These are phyloP conservation scores for Pleurotus salmoneostramineus DNA, from an alignment of 768 basidiomycete species.

Conservation along the genomic window DNA sequence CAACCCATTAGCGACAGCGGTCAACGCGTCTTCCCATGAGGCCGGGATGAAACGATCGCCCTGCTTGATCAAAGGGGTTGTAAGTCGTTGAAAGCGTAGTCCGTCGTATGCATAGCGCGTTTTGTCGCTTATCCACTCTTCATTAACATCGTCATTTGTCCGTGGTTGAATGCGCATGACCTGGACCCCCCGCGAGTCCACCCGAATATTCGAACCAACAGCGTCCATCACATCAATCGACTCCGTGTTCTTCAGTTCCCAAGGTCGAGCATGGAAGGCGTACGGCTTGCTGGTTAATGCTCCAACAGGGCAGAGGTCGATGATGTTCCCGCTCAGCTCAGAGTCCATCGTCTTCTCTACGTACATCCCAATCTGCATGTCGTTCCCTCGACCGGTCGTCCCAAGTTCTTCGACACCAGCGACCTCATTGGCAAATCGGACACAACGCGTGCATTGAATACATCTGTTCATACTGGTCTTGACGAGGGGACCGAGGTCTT, in stretches of 20 bases:
- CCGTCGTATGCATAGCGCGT: constrained; percentile 97
- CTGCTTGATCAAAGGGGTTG: constrained; percentile 83
- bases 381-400: constrained; percentile 95
- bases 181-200: constrained; percentile 92
- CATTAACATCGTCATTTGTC: constrained; percentile 97
- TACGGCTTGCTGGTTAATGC: constrained; percentile 98
- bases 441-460: constrained; percentile 99
- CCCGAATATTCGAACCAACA: constrained; percentile 91
- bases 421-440: constrained; percentile 98
- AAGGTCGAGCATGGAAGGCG: constrained; percentile 94
- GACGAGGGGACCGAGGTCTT: constrained; percentile 95
- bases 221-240: constrained; percentile 95
- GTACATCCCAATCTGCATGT: constrained; percentile 98
- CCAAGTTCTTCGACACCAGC: constrained; percentile 98
- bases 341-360: constrained; percentile 97
- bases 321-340: constrained; percentile 93
- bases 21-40: constrained; percentile 87
- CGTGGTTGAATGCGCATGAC: constrained; percentile 98
- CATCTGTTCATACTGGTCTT: constrained; percentile 99
- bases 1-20: constrained; percentile 76
- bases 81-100: constrained; percentile 90
- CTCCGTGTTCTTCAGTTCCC: constrained; percentile 99
- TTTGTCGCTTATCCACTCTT: constrained; percentile 99
- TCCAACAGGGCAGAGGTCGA: constrained; percentile 98
- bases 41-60: constrained; percentile 92